Evolutionary conservation across 73 alveolate genomes (phyloP), one percentile per base, ranked within the genome.

Genomic region (Paramecium octaurelia): DNA sequence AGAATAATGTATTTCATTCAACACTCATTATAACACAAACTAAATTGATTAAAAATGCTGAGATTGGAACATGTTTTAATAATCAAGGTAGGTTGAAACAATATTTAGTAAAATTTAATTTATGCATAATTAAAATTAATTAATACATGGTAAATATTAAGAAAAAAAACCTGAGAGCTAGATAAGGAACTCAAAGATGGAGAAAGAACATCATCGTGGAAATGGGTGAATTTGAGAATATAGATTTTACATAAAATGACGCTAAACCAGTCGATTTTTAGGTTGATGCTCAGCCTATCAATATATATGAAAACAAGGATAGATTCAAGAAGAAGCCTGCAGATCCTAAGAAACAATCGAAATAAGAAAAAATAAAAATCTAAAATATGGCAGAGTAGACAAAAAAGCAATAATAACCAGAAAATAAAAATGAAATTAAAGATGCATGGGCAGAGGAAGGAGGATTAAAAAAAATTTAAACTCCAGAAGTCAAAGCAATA

Each of bases 121-220:
- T 54, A 54, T 54, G 69, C 0, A 18, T 54, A 54, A 1, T 54
- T 54, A 54, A 54, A 27, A 23, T 64, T 64, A 64, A 31, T 64
- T 64, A 64, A 64, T 64, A 64, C 18, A 80, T 80, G 91, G 91
- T 48, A 23, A 80, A 42, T 44, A 80, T 80, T 42, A 44, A 24
- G 43, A 80, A 80, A 48, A 80, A 80, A 80, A 80, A 80, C 35
- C 34, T 80, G 31, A 80, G 91, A 46, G 91, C 91, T 10, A 42
- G 75, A 35, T 11, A 80, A 35, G 91, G 91, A 21, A 80, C 70
- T 0, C 14, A 80, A 36, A 40, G 73, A 43, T 80, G 91, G 91
- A 80, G 91, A 80, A 80, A 80, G 44, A 80, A 80, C 48, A 80
- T 80, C 44, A 18, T 80, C 20, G 91, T 80, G 8, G 75, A 42